Conservation (phyloP, 257 asterid species). For the Solanum tarijense region DNA sequence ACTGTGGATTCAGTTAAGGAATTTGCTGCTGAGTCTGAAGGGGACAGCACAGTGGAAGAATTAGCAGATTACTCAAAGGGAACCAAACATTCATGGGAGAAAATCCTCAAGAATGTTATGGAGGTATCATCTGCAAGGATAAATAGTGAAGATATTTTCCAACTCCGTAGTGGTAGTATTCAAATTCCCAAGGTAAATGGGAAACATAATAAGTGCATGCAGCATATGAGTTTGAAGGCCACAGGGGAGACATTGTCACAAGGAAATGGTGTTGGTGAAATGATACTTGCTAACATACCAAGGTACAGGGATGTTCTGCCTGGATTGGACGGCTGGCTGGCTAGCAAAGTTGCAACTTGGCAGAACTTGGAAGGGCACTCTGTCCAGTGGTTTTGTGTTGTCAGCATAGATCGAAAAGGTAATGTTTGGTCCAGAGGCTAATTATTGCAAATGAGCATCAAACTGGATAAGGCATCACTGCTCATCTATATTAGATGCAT, state of each 20-base stretch:
- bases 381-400: constrained; percentile 76
- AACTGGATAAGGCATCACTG: background rate
- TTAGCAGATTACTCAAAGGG: constrained; percentile 36
- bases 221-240: constrained; percentile 58
- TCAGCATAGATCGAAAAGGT: constrained; percentile 85
- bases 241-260: constrained; percentile 63
- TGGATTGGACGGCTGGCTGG: constrained; percentile 75
- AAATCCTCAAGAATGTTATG: constrained; percentile 37
- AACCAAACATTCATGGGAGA: constrained; percentile 52
- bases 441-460: background rate
- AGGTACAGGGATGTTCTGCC: constrained; percentile 65
- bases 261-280: constrained; percentile 65
- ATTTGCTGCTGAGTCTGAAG: constrained; percentile 54
- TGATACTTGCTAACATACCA: constrained; percentile 62
- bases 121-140: constrained; percentile 20
- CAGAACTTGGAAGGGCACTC: constrained; percentile 75
- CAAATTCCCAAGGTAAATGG: constrained; percentile 48
- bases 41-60: constrained; percentile 43
- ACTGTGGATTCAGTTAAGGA: constrained; percentile 71
- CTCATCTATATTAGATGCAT: background rate
- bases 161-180: constrained; percentile 17
- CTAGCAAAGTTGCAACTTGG: constrained; percentile 65
- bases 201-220: constrained; percentile 65
- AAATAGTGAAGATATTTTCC: constrained; percentile 23
- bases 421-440: background rate